Conservation (phyloP, 306 rosid genomes). For the Delonix regia region DNA sequence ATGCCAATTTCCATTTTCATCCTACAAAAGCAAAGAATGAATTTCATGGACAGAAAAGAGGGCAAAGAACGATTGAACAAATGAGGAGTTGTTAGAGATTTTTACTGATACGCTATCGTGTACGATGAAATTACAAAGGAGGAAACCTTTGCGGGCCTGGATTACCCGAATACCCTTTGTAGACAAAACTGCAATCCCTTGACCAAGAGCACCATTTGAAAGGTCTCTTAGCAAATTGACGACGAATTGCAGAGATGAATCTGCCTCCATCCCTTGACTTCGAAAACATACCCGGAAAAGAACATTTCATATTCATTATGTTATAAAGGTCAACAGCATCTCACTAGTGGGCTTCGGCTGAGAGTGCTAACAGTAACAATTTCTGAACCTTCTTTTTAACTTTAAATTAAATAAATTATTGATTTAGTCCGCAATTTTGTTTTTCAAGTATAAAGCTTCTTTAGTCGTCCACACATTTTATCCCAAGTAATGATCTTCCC, state of each 20-base stretch:
- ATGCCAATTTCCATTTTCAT: constrained; percentile 57
- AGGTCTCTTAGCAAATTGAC: background rate
- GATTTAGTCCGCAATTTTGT: too few species aligned
- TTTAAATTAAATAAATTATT: too few species aligned
- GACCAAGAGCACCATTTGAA: background rate
- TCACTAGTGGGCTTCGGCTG: too few species aligned
- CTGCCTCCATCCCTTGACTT: background rate
- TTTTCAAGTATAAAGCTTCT: too few species aligned
- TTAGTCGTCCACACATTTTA: too few species aligned
- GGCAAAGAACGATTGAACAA: background rate
- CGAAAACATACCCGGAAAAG: background rate
- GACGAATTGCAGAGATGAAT: background rate
- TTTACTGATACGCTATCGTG: constrained; percentile 30
- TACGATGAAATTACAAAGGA: constrained; percentile 30
- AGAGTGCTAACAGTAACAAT: too few species aligned
- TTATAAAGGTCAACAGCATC: background rate
- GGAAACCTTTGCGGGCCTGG: constrained; percentile 28
- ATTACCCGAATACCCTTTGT: constrained; percentile 9
- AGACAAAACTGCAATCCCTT: background rate
- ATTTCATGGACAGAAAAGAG: background rate
- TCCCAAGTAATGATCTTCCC: too few species aligned
- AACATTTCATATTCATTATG: too few species aligned
- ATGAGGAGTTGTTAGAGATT: background rate
- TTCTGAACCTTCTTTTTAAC: too few species aligned
- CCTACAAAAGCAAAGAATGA: constrained; percentile 25